Evolutionary conservation across 2,329 filamentous ascomycete genomes (phyloP), one percentile per base, ranked within the genome.

Genomic region (Claviceps cyperi): DNA sequence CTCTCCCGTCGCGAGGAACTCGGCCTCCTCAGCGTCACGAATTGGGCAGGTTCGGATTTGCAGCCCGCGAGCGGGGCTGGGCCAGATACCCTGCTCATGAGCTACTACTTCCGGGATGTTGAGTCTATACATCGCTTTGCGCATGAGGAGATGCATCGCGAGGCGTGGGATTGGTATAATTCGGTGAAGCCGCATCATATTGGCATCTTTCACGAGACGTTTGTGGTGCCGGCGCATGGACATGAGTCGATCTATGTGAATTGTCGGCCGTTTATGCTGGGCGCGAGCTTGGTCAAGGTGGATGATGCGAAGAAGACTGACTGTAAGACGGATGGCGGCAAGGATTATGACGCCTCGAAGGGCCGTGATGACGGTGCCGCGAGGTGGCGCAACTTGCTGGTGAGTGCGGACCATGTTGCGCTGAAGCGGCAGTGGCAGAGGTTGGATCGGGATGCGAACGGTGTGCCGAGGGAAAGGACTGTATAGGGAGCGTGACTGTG

Each of bases 151-250:
- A 50, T 70, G 8, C 77, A 80, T 56, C 66, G 69, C 13, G 59
- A 66, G 38, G 69, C 61, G 0, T 76, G 73, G 75, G 67, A 72
- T 45, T 78, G 70, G 69, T 75, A 69, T 59, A 66, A 68, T 49
- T 60, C 57, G 47, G 59, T 58, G 43, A 57, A 66, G 24, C 53
- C 63, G 40, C 55, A 58, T 24, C 66, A 75, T 53, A 56, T 79
- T 22, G 68, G 68, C 5, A 72, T 79, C 54, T 78, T 66, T 52
- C 77, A 81, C 57, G 77, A 80, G 66, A 68, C 70, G 0, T 78
- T 73, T 54, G 61, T 66, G 24, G 69, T 71, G 5, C 67, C 67
- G 1, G 60, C 62, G 3, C 65, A 67, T 3, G 62, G 63, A 8
- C 76, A 73, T 61, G 76, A 80, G 67, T 70, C 64, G 2, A 64